These are phyloP conservation scores for Phytophthora cryptogea DNA, from an alignment of 352 stramenopile species.

Conservation along the genomic window DNA sequence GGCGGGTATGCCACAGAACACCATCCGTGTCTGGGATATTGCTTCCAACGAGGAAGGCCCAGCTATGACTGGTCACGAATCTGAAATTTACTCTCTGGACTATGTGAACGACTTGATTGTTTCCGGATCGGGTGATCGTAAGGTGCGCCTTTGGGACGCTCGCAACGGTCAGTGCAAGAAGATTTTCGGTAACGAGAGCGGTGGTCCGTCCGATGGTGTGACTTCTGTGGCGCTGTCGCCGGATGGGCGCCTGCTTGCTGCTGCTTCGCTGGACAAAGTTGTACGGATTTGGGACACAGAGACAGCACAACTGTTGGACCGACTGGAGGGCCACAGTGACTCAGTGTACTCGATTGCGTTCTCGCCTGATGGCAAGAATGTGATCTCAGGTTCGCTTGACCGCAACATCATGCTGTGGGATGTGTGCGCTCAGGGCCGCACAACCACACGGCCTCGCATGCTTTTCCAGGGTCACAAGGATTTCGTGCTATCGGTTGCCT, in stretches of 20 bases:
- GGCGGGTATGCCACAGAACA: conserved; percentile 89
- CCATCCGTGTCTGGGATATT: conserved; percentile 89
- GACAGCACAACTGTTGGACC: conserved; percentile 78
- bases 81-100: conserved; percentile 87
- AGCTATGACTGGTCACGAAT: conserved; percentile 83
- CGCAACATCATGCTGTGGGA: conserved; percentile 90
- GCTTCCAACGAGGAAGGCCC: conserved; percentile 84
- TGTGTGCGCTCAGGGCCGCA: conserved; percentile 76
- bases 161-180: conserved; percentile 85
- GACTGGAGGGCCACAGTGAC: conserved; percentile 84
- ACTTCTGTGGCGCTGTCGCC: conserved; percentile 83
- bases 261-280: conserved; percentile 85
- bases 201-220: conserved; percentile 77
- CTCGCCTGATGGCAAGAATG: conserved; percentile 85
- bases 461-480: conserved; percentile 89
- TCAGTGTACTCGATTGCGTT: conserved; percentile 90
- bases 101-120: conserved; percentile 89
- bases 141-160: conserved; percentile 84
- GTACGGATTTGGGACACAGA: conserved; percentile 89
- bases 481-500: conserved; percentile 85
- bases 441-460: conserved; percentile 83
- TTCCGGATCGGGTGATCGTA: conserved; percentile 83
- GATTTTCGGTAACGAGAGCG: conserved; percentile 83
- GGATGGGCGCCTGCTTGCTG: conserved; percentile 75
- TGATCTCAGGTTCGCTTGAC: conserved; percentile 86